A percentile compares a stretch with the other conserved stretches of the same genome.
These are phyloP conservation scores for Fusarium dlaminii DNA, from an alignment of 2,329 filamentous ascomycete species.

Conservation along the genomic window DNA sequence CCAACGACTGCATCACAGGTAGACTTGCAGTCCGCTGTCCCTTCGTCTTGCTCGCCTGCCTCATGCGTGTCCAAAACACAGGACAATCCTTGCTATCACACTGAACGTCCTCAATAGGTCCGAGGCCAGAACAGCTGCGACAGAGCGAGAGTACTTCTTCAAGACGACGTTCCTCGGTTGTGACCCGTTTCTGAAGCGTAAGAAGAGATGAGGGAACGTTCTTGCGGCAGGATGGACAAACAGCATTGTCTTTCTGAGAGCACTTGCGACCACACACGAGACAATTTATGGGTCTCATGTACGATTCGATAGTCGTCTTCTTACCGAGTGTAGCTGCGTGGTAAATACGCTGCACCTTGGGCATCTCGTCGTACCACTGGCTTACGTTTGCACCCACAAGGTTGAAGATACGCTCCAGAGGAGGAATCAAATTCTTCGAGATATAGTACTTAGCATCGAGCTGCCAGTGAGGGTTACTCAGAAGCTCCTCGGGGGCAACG, in stretches of 20 bases:
- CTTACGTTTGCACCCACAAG: conserved; percentile 92
- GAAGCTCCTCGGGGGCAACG: conserved; percentile 84
- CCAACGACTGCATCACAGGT: conserved; percentile 48
- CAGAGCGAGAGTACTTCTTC: conserved; percentile 76
- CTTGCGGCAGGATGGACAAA: conserved; percentile 68
- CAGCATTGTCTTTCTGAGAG: conserved; percentile 44
- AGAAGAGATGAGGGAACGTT: conserved; percentile 70
- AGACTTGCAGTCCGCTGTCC: conserved; percentile 49
- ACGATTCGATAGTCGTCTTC: conserved; percentile 87
- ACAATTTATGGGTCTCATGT: conserved; percentile 84
- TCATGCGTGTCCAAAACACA: conserved; percentile 83
- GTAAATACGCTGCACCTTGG: conserved; percentile 80
- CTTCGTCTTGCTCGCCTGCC: conserved; percentile 62
- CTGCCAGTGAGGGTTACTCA: conserved; percentile 79
- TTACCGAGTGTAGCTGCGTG: conserved; percentile 43
- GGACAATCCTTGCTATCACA: conserved; percentile 95
- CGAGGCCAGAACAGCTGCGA: conserved; percentile 78
- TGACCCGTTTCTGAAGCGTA: conserved; percentile 69
- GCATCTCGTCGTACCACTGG: conserved; percentile 96
- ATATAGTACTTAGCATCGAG: conserved; percentile 98
- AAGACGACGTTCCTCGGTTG: conserved; percentile 69
- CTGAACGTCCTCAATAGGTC: conserved; percentile 78
- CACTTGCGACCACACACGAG: conserved; percentile 69
- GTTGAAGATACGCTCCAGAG: conserved; percentile 95
- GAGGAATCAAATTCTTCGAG: conserved; percentile 92